Conservation (phyloP, 129 eudicot species). For the Helichrysum umbraculigerum region DNA sequence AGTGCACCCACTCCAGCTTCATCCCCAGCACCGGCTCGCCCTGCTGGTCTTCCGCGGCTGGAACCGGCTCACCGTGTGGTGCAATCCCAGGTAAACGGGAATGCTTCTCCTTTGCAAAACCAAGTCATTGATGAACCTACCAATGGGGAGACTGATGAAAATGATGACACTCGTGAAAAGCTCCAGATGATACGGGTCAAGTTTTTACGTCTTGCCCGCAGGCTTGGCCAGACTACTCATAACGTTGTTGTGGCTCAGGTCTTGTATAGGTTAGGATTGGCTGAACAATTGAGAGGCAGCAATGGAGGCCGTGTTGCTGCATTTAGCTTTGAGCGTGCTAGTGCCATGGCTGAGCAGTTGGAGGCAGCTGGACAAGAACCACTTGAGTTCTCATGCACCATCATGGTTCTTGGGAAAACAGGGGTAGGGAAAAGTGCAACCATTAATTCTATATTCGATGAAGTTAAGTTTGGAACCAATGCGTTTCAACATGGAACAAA, state of each 20-base stretch:
- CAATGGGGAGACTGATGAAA: slow-evolving; percentile 79
- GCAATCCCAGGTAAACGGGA: slow-evolving; percentile 66
- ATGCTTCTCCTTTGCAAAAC: slow-evolving; percentile 42
- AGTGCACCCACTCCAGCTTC: slow-evolving; percentile 30
- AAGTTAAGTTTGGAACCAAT: slow-evolving; percentile 71
- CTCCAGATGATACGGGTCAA: slow-evolving; percentile 98
- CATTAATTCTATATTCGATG: slow-evolving; percentile 90
- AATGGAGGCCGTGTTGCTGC: slow-evolving; percentile 88
- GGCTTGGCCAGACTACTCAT: slow-evolving; percentile 98
- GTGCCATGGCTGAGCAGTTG: slow-evolving; percentile 98
- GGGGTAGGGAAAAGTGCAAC: slow-evolving; percentile 99
- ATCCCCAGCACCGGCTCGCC: slow-evolving; percentile 47
- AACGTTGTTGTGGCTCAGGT: slow-evolving; percentile 99
- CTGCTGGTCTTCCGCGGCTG: slow-evolving; percentile 89
- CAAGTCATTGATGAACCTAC: slow-evolving; percentile 66
- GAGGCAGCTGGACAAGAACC: slow-evolving; percentile 95
- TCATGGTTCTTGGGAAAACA: slow-evolving; percentile 96
- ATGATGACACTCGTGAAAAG: slow-evolving; percentile 91
- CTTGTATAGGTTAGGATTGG: slow-evolving; percentile 86
- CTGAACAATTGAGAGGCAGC: slow-evolving; percentile 93
- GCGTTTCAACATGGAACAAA: slow-evolving; percentile 85
- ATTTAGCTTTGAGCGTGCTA: slow-evolving; percentile 95
- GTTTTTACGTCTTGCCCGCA: slow-evolving; percentile 89
- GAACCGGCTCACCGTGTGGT: slow-evolving; percentile 77
- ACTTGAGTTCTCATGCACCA: slow-evolving; percentile 95